phyloP scores from a whole-genome alignment of 2,329 filamentous ascomycete genomes.

The Claviceps citrina region DNA sequence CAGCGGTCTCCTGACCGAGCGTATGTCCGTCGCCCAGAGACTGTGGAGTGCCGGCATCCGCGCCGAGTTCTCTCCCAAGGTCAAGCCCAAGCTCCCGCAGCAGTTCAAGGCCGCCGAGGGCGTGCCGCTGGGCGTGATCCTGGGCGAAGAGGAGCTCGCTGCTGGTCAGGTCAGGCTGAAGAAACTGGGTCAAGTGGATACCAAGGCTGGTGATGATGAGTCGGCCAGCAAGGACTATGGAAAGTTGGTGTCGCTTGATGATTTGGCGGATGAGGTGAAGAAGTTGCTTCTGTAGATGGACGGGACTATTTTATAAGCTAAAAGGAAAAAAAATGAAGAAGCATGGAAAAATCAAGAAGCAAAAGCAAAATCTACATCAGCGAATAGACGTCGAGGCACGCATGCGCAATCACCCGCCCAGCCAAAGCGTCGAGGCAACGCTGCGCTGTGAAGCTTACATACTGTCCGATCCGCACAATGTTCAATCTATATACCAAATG shows the following conservation, averaged over 20 bases:
- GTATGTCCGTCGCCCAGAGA: slow-evolving; percentile 61
- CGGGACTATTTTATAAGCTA: background rate
- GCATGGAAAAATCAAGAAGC: background rate
- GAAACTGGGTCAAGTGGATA: slow-evolving; percentile 56
- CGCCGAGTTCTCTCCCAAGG: slow-evolving; percentile 80
- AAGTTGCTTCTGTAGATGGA: slow-evolving; percentile 9
- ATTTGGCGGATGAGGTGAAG: slow-evolving; percentile 50
- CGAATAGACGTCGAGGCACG: background rate
- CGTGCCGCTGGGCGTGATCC: slow-evolving; percentile 73
- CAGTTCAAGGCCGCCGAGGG: slow-evolving; percentile 91
- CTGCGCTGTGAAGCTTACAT: too few relatives aligned
- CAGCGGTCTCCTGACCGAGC: slow-evolving; percentile 63
- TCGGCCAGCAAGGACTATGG: slow-evolving; percentile 77
- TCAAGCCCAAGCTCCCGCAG: slow-evolving; percentile 72
- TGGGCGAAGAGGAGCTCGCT: slow-evolving; percentile 80
- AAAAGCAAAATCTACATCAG: background rate
- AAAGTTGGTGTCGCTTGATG: slow-evolving; percentile 49
- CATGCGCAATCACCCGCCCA: background rate
- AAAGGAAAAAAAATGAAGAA: background rate
- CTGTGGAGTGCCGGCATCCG: slow-evolving; percentile 73
- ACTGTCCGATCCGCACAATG: too few relatives aligned
- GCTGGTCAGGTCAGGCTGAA: slow-evolving; percentile 79
- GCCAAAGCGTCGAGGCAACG: background rate
- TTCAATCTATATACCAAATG: too few relatives aligned
- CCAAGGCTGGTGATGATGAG: slow-evolving; percentile 57